Conservation (phyloP, 805 yeast genomes). For the Scheffersomyces lignosus region DNA sequence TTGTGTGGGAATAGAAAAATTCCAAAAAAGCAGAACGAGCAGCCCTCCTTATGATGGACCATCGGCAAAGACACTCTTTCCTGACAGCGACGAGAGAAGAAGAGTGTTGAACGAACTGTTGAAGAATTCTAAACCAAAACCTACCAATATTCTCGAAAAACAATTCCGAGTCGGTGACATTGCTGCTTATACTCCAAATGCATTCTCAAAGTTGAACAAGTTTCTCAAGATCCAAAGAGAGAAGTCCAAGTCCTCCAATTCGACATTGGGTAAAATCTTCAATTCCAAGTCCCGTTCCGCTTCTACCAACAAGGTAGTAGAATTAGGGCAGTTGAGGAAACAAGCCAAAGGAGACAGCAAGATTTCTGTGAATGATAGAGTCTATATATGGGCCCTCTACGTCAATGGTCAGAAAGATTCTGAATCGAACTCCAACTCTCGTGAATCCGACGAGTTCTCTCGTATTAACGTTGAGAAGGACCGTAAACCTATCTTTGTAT, state of each 20-base stretch:
- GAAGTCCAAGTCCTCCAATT: conserved; percentile 4
- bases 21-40: not conserved
- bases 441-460: conserved; percentile 21
- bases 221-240: conserved; percentile 26
- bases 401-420: conserved; percentile 26
- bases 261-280: conserved; percentile 4
- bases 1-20: conserved; percentile 22
- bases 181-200: conserved; percentile 18
- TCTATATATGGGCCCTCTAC: conserved; percentile 50
- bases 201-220: conserved; percentile 26
- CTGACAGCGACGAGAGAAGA: conserved; percentile 47
- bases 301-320: conserved; percentile 20
- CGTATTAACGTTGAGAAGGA: conserved; percentile 26
- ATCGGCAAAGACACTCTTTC: conserved; percentile 50
- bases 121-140: conserved; percentile 12
- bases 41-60: conserved; percentile 23
- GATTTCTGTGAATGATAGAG: conserved; percentile 42
- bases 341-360: conserved; percentile 54
- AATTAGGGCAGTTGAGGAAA: conserved; percentile 41
- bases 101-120: conserved; percentile 30
- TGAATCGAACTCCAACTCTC: conserved; percentile 8
- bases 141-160: conserved; percentile 20
- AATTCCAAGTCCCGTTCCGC: conserved; percentile 2
- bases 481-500: conserved; percentile 44
- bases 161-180: conserved; percentile 31